These are phyloP conservation scores for Thymus mandschuricus DNA, from an alignment of 257 asterid genomes.

Conservation along the genomic window DNA sequence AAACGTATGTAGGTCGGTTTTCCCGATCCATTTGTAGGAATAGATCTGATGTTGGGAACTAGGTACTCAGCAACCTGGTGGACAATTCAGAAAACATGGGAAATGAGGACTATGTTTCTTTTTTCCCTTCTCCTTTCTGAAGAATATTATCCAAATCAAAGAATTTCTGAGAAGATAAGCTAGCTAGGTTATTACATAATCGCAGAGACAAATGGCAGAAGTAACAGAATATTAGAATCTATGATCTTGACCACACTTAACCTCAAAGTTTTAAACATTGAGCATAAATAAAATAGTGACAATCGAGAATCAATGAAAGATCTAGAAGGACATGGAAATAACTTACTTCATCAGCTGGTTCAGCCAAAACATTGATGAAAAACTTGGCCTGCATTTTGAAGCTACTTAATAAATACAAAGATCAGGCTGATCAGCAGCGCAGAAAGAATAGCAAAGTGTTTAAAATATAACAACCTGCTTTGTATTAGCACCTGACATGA, in stretches of 20 bases:
- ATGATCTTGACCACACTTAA: too few species aligned
- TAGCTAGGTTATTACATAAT: too few species aligned
- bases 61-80: slow-evolving; percentile 83
- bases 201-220: too few species aligned
- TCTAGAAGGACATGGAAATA: not conserved
- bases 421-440: slow-evolving; percentile 1
- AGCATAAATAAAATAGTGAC: not conserved
- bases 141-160: not conserved
- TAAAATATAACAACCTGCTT: slow-evolving; percentile 62
- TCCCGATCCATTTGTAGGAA: slow-evolving; percentile 71
- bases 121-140: too few species aligned
- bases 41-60: slow-evolving; percentile 78
- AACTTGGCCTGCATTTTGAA: slow-evolving; percentile 79
- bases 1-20: slow-evolving; percentile 93
- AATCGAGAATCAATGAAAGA: not conserved
- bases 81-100: not conserved
- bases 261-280: too few species aligned
- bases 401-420: slow-evolving; percentile 13
- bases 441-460: not conserved
- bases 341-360: slow-evolving; percentile 90
- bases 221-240: too few species aligned
- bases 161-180: not conserved
- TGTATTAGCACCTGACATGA: slow-evolving; percentile 92
- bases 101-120: too few species aligned
- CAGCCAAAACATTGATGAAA: slow-evolving; percentile 95